Percentiles rank a stretch among this genome's conserved stretches.
Evolutionary conservation across 441 rosid species (phyloP).

Genomic region (Biscutella laevigata): DNA sequence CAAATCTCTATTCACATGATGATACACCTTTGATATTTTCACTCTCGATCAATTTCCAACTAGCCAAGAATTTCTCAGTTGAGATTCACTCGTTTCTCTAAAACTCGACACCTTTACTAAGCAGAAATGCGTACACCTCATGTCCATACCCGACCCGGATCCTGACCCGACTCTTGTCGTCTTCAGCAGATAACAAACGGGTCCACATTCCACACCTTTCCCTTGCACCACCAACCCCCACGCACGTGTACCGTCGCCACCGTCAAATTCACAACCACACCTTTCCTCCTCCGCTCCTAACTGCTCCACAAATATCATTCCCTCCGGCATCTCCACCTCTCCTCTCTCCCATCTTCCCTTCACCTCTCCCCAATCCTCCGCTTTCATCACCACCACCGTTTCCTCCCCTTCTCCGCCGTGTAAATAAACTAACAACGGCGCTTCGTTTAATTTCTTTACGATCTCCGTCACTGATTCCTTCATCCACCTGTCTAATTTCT

Average conservation of each 20-base stretch:
- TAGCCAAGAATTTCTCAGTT: constrained; percentile 50
- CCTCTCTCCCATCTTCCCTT: constrained; percentile 41
- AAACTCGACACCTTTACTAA: constrained; percentile 50
- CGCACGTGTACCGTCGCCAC: constrained; percentile 30
- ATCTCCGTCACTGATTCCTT: constrained; percentile 62
- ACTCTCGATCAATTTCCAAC: constrained; percentile 21
- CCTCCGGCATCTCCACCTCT: constrained; percentile 42
- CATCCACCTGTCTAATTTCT: constrained; percentile 72
- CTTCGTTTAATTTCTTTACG: constrained; percentile 49
- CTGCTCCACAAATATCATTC: constrained; percentile 54
- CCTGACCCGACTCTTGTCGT: constrained; percentile 42
- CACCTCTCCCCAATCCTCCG: constrained; percentile 43
- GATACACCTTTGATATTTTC: no score
- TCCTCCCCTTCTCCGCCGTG: constrained; percentile 24
- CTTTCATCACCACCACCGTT: constrained; percentile 43
- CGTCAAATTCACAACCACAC: constrained; percentile 20
- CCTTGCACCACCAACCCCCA: constrained; percentile 80
- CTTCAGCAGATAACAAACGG: constrained; percentile 58
- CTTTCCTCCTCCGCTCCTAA: constrained; percentile 22
- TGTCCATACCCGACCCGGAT: constrained; percentile 30
- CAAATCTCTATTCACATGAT: no score
- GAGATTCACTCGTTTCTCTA: constrained; percentile 35
- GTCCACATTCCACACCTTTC: constrained; percentile 37
- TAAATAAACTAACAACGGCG: constrained; percentile 65
- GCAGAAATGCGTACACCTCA: constrained; percentile 47